These are phyloP conservation scores for Cercospora sp. DNA, from an alignment of 2,329 filamentous ascomycete species.

Conservation along the genomic window DNA sequence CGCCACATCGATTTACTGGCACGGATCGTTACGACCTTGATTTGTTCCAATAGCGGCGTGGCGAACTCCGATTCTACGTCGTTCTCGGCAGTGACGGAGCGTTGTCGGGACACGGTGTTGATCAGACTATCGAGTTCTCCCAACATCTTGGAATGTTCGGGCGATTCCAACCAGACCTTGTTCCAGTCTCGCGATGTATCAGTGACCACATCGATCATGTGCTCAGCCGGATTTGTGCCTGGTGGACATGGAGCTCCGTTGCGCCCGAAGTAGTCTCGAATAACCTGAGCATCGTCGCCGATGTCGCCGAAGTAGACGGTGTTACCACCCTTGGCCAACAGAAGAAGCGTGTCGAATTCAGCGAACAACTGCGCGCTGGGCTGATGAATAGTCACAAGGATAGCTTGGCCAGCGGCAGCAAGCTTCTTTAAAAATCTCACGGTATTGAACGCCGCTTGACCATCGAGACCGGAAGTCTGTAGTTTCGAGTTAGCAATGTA, in stretches of 20 bases:
- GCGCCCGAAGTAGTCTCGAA: constrained; percentile 53
- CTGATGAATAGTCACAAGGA: constrained; percentile 70
- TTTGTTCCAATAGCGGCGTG: constrained; percentile 46
- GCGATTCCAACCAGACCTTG: constrained; percentile 46
- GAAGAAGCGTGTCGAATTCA: constrained; percentile 64
- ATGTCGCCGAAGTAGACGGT: constrained; percentile 67
- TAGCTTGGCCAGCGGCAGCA: constrained; percentile 64
- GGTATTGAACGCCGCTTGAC: constrained; percentile 65
- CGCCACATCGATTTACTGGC: constrained; percentile 63
- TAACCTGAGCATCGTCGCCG: constrained; percentile 42
- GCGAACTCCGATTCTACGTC: constrained; percentile 42
- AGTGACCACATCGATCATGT: constrained; percentile 51
- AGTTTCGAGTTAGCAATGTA: not conserved
- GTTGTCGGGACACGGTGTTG: constrained; percentile 38
- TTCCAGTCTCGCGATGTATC: constrained; percentile 45
- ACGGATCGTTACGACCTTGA: constrained; percentile 44
- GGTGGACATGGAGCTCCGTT: constrained; percentile 55
- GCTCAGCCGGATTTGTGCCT: constrained; percentile 56
- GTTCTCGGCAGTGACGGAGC: constrained; percentile 41
- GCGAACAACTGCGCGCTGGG: constrained; percentile 66
- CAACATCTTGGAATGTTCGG: constrained; percentile 39
- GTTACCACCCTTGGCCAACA: constrained; percentile 63
- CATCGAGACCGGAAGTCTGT: constrained; percentile 54
- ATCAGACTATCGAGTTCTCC: constrained; percentile 46
- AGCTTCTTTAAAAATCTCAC: constrained; percentile 66